Base-by-base conservation (phyloP, 2,329 filamentous ascomycete species). In the Aureobasidium mangrovei region DNA sequence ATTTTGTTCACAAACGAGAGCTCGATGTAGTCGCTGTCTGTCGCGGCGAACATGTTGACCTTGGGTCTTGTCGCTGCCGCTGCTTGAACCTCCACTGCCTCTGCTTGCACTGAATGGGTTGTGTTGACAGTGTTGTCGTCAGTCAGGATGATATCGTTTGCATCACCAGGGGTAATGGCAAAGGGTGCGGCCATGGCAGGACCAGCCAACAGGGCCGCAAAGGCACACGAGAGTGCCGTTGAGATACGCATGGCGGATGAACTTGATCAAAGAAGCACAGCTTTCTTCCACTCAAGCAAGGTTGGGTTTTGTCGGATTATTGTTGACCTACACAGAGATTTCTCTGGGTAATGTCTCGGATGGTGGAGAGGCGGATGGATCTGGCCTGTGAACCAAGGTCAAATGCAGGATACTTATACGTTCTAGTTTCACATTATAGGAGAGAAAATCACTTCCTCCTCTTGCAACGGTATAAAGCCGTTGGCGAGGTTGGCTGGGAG, bases 1-100 rank as follows among this genome's bases (percentile, higher is more conserved):
- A 74, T 68, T 58, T 75, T 76, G 62, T 77, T 77, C 58, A 74
- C 65, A 5, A 78, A 60, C 2, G 59, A 55, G 12, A 67, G 56
- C 5, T 54, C 31, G 31, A 58, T 43, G 33, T 33, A 38, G 18
- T 54, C n/a, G 6, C 26, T 32, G 39, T 51, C 40, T 33, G 32
- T 26, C 7, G 53, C 12, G 18, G 53, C 53, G 18, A 54, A 40
- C 24, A 54, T 36, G 31, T 48, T 44, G 12, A 54, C 31, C 5
- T 38, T 38, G 12, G 53, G 43, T 8, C 28, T 35, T 42, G 53
- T 42, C 24, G 41, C 41, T 26, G 33, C 51, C 2, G 27, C 35
- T 31, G 41, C 6, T 7, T 10, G 10, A 43, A 5, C n/a, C 26
- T 27, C 7, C 10, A 47, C 32, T 18, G 56, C 28, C 6, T 43